Conservation (phyloP, 768 basidiomycete species). For the Tulasnella sp. region DNA sequence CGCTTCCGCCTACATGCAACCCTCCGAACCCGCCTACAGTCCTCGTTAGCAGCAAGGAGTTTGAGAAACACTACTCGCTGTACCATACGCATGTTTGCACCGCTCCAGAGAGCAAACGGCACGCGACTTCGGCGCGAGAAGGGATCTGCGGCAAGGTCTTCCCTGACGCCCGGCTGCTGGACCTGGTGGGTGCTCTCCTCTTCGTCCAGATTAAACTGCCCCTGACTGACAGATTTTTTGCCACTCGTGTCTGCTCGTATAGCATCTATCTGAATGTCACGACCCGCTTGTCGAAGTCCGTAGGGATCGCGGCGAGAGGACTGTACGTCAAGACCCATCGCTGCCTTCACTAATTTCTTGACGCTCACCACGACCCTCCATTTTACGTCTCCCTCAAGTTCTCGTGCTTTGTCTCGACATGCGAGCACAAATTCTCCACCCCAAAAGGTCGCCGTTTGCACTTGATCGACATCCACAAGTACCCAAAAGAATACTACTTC, state of each 20-base stretch:
- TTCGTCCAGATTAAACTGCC: neutral
- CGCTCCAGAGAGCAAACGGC: constrained; percentile 20
- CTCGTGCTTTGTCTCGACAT: constrained; percentile 56
- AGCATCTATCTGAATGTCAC: constrained; percentile 54
- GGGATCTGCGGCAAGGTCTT: constrained; percentile 67
- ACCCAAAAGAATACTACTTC: constrained; percentile 85
- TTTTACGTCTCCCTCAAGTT: constrained; percentile 37
- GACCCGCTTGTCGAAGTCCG: constrained; percentile 70
- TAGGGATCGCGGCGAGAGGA: constrained; percentile 75
- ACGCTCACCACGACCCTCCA: neutral
- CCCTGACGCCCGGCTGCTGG: constrained; percentile 66
- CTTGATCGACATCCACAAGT: constrained; percentile 69
- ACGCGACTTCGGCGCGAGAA: neutral
- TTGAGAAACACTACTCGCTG: constrained; percentile 73
- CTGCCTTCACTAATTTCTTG: constrained; percentile 16
- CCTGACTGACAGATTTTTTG: neutral
- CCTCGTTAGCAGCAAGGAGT: constrained; percentile 53
- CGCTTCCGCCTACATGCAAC: constrained; percentile 75
- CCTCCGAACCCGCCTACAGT: constrained; percentile 43
- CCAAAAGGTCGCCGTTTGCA: constrained; percentile 72
- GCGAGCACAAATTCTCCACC: constrained; percentile 48
- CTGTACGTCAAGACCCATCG: constrained; percentile 38
- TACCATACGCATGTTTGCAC: constrained; percentile 80
- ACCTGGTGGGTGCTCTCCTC: constrained; percentile 47
- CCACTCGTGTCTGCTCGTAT: neutral